Evolutionary conservation across 805 yeast species (phyloP).

Genomic region (Diddensiella transvaalensis): DNA sequence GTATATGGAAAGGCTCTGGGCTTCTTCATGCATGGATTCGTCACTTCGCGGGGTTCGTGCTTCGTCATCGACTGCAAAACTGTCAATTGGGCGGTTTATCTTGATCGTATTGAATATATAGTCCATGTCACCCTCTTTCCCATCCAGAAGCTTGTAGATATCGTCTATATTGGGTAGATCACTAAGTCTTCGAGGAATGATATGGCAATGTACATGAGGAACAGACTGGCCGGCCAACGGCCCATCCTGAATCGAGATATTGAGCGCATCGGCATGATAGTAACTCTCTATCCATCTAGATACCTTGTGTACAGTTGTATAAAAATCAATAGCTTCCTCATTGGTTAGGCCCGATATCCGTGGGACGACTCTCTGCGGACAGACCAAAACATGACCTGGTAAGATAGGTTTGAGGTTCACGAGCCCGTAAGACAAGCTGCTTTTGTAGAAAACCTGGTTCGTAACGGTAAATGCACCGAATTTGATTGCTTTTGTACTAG

Average conservation of each 20-base stretch:
- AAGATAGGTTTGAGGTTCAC: conserved; percentile 91
- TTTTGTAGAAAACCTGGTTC: conserved; percentile 42
- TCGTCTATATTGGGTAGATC: conserved; percentile 68
- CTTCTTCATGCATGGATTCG: conserved; percentile 72
- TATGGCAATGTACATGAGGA: conserved; percentile 91
- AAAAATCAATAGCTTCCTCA: conserved; percentile 73
- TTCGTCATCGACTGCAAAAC: conserved; percentile 42
- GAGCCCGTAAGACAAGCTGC: conserved; percentile 71
- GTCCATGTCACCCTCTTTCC: conserved; percentile 47
- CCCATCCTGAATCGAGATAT: conserved; percentile 95
- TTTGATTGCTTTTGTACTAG: conserved; percentile 18
- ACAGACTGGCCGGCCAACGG: conserved; percentile 95
- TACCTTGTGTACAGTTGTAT: conserved; percentile 67
- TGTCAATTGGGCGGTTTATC: conserved; percentile 28
- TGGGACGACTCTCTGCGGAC: conserved; percentile 69
- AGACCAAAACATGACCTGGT: conserved; percentile 90
- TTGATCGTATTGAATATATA: conserved; percentile 31
- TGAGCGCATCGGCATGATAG: conserved; percentile 78
- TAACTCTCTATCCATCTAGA: conserved; percentile 61
- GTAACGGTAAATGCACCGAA: conserved; percentile 35
- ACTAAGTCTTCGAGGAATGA: conserved; percentile 69
- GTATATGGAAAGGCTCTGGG: conserved; percentile 43
- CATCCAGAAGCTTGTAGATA: conserved; percentile 64
- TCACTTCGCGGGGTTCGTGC: conserved; percentile 54
- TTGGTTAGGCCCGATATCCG: conserved; percentile 65